Conservation (phyloP, 2,329 filamentous ascomycete species). For the Fusarium secorum region DNA sequence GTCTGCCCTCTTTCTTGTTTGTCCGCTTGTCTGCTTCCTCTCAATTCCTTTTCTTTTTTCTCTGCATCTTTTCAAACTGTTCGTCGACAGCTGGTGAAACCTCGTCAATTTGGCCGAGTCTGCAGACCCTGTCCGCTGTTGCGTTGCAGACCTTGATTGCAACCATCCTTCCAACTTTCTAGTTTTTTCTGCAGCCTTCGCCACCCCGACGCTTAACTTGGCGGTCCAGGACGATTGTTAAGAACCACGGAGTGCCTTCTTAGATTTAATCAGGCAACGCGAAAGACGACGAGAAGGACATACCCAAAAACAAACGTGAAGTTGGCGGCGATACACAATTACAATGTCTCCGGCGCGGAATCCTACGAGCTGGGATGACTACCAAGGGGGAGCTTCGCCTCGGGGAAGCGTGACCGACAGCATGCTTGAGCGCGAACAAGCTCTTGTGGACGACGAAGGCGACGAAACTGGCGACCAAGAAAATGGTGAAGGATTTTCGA, state of each 20-base stretch:
- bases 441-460: slow-evolving; percentile 54
- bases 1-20: slow-evolving; percentile 13
- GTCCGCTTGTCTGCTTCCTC: not conserved
- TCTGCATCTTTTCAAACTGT: not conserved
- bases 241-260: not conserved
- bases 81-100: not conserved
- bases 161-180: slow-evolving; percentile 23
- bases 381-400: slow-evolving; percentile 54
- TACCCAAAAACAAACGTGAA: not conserved
- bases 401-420: slow-evolving; percentile 54
- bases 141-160: slow-evolving; percentile 20
- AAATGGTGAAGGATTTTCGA: slow-evolving; percentile 34
- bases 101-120: slow-evolving; percentile 5
- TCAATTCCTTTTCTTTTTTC: not conserved
- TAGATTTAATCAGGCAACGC: not conserved
- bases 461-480: slow-evolving; percentile 47
- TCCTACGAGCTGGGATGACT: slow-evolving; percentile 57
- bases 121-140: slow-evolving; percentile 15
- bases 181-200: slow-evolving; percentile 26
- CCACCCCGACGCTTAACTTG: slow-evolving; percentile 21
- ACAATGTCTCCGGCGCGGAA: slow-evolving; percentile 47
- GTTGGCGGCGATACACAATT: slow-evolving; percentile 10
- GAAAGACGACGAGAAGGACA: not conserved
- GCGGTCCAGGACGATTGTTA: slow-evolving; percentile 1
- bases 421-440: slow-evolving; percentile 55